Evolutionary conservation across 2,329 filamentous ascomycete species (phyloP).

Genomic region (Epichloe typhina): DNA sequence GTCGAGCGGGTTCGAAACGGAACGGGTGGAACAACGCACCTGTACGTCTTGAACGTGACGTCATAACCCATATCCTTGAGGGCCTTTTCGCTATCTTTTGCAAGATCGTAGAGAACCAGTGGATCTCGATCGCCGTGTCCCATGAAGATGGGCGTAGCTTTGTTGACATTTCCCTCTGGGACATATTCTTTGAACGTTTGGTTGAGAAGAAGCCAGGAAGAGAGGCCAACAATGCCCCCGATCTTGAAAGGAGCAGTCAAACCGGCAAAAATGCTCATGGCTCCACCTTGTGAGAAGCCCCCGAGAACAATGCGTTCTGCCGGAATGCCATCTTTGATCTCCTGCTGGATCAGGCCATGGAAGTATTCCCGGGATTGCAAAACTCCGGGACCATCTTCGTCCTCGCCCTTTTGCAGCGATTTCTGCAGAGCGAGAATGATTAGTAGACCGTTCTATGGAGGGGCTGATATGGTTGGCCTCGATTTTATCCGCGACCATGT

Average conservation of each 20-base stretch:
- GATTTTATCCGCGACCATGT: not conserved
- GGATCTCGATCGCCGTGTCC: slow-evolving; percentile 71
- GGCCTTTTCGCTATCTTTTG: slow-evolving; percentile 49
- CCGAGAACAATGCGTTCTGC: slow-evolving; percentile 71
- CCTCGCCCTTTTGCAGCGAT: slow-evolving; percentile 18
- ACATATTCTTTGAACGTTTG: slow-evolving; percentile 27
- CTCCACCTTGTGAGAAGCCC: slow-evolving; percentile 78
- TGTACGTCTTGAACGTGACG: slow-evolving; percentile 64
- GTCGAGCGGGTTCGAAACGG: not conserved
- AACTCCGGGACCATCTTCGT: slow-evolving; percentile 62
- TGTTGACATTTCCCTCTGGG: slow-evolving; percentile 30
- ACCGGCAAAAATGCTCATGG: slow-evolving; percentile 68
- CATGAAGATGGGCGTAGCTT: slow-evolving; percentile 75
- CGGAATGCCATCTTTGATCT: slow-evolving; percentile 68
- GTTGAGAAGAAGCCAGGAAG: slow-evolving; percentile 62
- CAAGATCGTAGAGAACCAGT: slow-evolving; percentile 58
- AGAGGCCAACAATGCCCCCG: slow-evolving; percentile 72
- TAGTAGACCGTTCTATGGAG: not conserved
- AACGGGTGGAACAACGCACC: slow-evolving; percentile 27
- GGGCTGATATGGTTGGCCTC: not conserved
- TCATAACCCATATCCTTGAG: slow-evolving; percentile 59
- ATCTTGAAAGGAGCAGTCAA: slow-evolving; percentile 59
- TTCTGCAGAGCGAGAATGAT: slow-evolving; percentile 12
- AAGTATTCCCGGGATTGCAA: slow-evolving; percentile 47
- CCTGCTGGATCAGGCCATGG: slow-evolving; percentile 61